phyloP scores from a whole-genome alignment of 495 filamentous ascomycete species.

The Hypoxylon perforatum region DNA sequence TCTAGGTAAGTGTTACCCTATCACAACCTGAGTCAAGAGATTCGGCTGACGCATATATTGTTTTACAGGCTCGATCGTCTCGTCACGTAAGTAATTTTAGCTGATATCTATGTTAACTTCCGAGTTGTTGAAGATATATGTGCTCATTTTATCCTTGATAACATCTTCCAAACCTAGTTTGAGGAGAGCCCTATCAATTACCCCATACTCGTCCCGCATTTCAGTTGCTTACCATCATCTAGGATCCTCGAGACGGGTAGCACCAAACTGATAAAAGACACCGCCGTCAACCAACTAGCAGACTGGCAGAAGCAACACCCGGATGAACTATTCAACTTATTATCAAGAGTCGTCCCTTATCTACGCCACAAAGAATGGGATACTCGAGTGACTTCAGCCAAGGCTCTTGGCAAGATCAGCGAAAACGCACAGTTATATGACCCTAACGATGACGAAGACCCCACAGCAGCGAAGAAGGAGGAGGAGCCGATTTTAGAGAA shows the following conservation, averaged over 20 bases:
- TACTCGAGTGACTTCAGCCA: conserved; percentile 88
- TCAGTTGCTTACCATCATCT: conserved; percentile 42
- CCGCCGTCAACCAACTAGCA: conserved; percentile 93
- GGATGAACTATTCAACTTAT: conserved; percentile 94
- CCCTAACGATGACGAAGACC: conserved; percentile 73
- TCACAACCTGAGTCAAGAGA: conserved; percentile 8
- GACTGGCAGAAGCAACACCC: conserved; percentile 98
- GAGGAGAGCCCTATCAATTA: too few relatives aligned
- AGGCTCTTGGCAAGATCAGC: conserved; percentile 91
- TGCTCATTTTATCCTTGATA: too few relatives aligned
- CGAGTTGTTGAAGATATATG: not conserved
- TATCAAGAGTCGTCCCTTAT: conserved; percentile 95
- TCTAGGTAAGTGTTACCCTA: conserved; percentile 58
- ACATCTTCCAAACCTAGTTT: too few relatives aligned
- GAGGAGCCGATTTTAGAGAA: conserved; percentile 54
- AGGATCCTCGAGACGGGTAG: conserved; percentile 97
- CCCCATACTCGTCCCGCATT: not conserved
- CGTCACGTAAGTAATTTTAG: conserved; percentile 79
- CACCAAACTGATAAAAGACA: conserved; percentile 92
- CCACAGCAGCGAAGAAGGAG: conserved; percentile 59
- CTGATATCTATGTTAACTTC: not conserved
- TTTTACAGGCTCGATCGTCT: conserved; percentile 81
- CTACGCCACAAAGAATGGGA: conserved; percentile 95
- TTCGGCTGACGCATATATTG: conserved; percentile 31
- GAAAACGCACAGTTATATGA: conserved; percentile 89